Evolutionary conservation across 176 grass and related monocot genomes (phyloP).

Genomic region (Oryza meyeriana): DNA sequence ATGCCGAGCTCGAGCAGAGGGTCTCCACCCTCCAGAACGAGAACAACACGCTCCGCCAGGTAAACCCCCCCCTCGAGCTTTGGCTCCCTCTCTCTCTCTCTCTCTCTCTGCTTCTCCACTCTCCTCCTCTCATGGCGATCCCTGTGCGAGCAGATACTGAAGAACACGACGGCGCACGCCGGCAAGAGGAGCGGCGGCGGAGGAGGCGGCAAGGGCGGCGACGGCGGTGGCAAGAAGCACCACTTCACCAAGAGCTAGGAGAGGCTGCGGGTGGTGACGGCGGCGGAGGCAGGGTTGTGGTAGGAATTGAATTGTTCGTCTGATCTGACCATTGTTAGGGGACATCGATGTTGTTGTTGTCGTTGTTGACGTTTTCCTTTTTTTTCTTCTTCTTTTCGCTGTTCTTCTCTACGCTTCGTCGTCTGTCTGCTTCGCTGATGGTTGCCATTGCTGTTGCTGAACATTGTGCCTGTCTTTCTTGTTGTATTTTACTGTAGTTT

Average conservation of each 20-base stretch:
- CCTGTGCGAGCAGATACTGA: slow-evolving; percentile 55
- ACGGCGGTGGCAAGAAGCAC: slow-evolving; percentile 52
- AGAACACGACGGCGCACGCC: slow-evolving; percentile 82
- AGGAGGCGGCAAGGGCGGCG: slow-evolving; percentile 32
- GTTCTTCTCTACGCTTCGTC: neutral
- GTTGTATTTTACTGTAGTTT: neutral
- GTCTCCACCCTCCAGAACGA: slow-evolving; percentile 94
- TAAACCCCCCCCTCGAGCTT: neutral
- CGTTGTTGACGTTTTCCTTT: slow-evolving; percentile 20
- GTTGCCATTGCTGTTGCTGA: slow-evolving; percentile 12
- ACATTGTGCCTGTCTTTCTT: slow-evolving; percentile 18
- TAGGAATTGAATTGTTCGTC: slow-evolving; percentile 17
- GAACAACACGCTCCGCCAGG: slow-evolving; percentile 93
- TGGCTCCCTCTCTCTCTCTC: no score
- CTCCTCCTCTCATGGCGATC: neutral
- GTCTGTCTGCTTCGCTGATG: neutral
- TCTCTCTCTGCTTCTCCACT: neutral
- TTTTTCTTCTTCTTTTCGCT: neutral
- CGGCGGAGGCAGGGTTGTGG: neutral
- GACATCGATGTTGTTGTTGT: slow-evolving; percentile 21
- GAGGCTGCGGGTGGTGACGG: neutral
- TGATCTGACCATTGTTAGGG: slow-evolving; percentile 51
- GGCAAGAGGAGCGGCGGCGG: slow-evolving; percentile 30
- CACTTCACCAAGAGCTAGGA: slow-evolving; percentile 41
- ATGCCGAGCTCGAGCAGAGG: slow-evolving; percentile 85